Conservation (phyloP, 352 stramenopile species). For the Phytophthora nicotianae region DNA sequence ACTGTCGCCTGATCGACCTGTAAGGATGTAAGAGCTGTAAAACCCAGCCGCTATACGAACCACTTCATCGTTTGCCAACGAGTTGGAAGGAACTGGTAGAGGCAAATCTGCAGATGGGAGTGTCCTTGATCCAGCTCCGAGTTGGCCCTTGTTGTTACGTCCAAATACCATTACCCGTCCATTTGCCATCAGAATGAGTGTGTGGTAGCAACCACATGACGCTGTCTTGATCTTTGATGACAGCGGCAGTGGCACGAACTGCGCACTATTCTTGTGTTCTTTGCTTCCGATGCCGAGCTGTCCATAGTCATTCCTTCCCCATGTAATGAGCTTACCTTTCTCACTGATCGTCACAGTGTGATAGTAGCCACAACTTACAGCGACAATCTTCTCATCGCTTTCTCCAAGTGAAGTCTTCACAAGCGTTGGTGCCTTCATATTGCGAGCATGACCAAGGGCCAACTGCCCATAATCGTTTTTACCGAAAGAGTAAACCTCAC, state of each 20-base stretch:
- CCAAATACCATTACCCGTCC: conserved; percentile 88
- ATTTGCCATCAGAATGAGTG: conserved; percentile 76
- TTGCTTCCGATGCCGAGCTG: conserved; percentile 89
- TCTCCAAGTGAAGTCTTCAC: conserved; percentile 72
- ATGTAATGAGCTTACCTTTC: conserved; percentile 86
- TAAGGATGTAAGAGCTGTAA: conserved; percentile 91
- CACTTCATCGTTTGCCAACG: conserved; percentile 82
- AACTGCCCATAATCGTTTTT: conserved; percentile 91
- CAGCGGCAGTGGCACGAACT: conserved; percentile 79
- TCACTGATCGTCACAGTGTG: conserved; percentile 82
- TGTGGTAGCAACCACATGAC: conserved; percentile 88
- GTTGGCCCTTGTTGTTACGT: conserved; percentile 89
- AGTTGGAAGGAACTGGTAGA: conserved; percentile 75
- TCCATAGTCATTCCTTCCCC: conserved; percentile 87
- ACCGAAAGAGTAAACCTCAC: conserved; percentile 85
- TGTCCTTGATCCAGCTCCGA: conserved; percentile 75
- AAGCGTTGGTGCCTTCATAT: conserved; percentile 72
- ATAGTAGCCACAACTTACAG: conserved; percentile 86
- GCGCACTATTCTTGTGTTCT: conserved; percentile 83
- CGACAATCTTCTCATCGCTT: conserved; percentile 77
- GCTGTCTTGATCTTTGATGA: conserved; percentile 78
- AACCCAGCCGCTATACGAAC: conserved; percentile 83
- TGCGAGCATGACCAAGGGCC: conserved; percentile 77
- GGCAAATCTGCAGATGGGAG: conserved; percentile 83
- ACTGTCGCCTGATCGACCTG: conserved; percentile 58